These are phyloP conservation scores for Gardenia jasminoides DNA, from an alignment of 257 asterid genomes.

Conservation along the genomic window DNA sequence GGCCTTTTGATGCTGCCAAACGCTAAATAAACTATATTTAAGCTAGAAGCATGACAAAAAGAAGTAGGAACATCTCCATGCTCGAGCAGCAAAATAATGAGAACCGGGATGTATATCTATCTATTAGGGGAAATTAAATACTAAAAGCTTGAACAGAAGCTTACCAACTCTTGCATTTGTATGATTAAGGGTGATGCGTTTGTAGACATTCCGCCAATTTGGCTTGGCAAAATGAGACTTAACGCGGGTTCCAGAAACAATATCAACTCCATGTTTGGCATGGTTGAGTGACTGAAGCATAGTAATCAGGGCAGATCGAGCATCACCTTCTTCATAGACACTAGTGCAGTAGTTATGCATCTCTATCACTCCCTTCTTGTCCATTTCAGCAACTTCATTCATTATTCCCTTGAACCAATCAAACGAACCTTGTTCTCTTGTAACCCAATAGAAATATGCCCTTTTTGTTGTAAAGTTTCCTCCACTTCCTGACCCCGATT, in stretches of 20 bases:
- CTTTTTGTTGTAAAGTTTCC: conserved; percentile 56
- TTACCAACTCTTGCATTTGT: conserved; percentile 59
- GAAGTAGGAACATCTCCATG: not conserved
- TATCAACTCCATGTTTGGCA: conserved; percentile 77
- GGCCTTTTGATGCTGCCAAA: not conserved
- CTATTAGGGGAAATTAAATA: too few species aligned
- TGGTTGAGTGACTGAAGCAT: conserved; percentile 85
- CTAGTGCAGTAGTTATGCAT: conserved; percentile 93
- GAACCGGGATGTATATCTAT: not conserved
- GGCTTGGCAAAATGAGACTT: conserved; percentile 94
- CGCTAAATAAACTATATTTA: not conserved
- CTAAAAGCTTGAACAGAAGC: conserved; percentile 12
- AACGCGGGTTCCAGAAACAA: conserved; percentile 81
- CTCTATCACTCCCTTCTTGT: conserved; percentile 63
- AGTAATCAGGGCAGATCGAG: conserved; percentile 77
- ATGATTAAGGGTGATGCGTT: conserved; percentile 70
- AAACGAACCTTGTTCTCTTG: conserved; percentile 83
- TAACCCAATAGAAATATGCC: conserved; percentile 90
- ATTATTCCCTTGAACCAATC: conserved; percentile 91
- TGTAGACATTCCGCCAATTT: conserved; percentile 74
- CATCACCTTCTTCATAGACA: conserved; percentile 88
- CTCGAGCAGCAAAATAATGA: too few species aligned
- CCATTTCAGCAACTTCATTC: conserved; percentile 84
- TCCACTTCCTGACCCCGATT: conserved; percentile 28
- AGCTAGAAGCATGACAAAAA: not conserved